Base-by-base conservation (phyloP, 345 rosid species). In the Boechera retrofracta region DNA sequence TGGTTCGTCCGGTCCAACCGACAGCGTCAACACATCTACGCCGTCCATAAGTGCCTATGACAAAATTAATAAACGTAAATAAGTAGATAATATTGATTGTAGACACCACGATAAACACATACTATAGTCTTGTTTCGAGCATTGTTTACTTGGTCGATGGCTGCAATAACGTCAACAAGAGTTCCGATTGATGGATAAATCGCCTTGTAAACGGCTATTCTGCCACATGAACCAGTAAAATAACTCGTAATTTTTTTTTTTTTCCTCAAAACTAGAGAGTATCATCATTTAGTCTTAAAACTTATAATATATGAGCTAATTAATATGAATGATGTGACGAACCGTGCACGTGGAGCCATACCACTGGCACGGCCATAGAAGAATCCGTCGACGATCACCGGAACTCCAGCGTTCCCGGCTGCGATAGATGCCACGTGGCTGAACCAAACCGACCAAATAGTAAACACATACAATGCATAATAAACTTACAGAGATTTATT, bases 341-440 rank as follows among this genome's bases (percentile, higher is more conserved):
- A 93, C 98, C 96, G 82, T 47, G 98, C 91, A 10, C 87, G 82
- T 15, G 98, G 98, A 0, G 95, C 97, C 89, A 90, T 89, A 67
- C 97, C 98, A 31, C 91, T 87, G 42, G 97, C 91, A 71, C 74
- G 79, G 2, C 97, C 98, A 2, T 92, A 89, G 38, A 74, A 72
- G 85, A 84, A 89, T 42, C 94, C 92, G 75, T 89, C 83, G 33
- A 83, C 86, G 47, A 81, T 72, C 73, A 94, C 97, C 32, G 97
- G 95, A 68, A 92, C 88, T 52, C 88, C 88, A 5, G 82, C 71
- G 59, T 92, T 92, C 28, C 98, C 98, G 18, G 97, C 95, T 7
- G 97, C 96, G 11, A 73, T 82, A 15, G 97, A 82, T 28, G 98
- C 97, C 55, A 91, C 97, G 49, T 94, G 97, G 82, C 98, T 91